phyloP scores from a whole-genome alignment of 106 monocot species.

The Dendrobium nobile region DNA sequence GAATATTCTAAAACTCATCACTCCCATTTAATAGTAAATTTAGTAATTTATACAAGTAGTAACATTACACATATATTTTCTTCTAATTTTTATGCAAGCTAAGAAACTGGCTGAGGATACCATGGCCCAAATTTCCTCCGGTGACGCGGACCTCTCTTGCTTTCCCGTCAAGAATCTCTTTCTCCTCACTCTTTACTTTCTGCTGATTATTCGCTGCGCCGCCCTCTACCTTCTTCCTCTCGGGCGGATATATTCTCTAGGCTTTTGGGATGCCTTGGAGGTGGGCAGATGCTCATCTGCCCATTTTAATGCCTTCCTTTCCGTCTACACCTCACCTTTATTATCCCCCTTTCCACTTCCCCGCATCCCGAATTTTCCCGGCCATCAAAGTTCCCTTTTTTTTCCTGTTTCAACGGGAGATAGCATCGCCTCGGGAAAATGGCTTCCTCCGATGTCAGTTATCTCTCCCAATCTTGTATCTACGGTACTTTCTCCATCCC shows the following conservation, averaged over 20 bases:
- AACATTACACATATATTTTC: no score
- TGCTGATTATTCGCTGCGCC: conserved; percentile 6
- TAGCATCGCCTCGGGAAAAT: conserved; percentile 9
- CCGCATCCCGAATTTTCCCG: not conserved
- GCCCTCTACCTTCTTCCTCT: conserved; percentile 14
- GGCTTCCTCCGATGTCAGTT: conserved; percentile 23
- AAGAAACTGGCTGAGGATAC: no score
- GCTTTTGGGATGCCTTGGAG: conserved; percentile 38
- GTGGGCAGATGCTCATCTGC: conserved; percentile 14
- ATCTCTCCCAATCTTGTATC: conserved; percentile 26
- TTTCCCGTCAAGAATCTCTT: conserved; percentile 16
- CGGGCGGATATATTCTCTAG: conserved; percentile 25
- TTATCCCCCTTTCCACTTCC: conserved; percentile 8
- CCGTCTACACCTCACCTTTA: conserved; percentile 22
- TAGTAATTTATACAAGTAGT: no score
- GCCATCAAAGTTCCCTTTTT: conserved; percentile 9
- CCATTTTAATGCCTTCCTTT: conserved; percentile 29
- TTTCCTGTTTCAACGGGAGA: not conserved
- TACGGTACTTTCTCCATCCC: conserved; percentile 25
- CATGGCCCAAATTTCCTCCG: no score
- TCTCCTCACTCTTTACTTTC: conserved; percentile 12
- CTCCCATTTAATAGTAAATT: no score
- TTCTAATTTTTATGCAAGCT: no score
- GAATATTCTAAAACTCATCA: no score
- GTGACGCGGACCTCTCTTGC: not conserved